Base-by-base conservation (phyloP, 495 filamentous ascomycete species). In the Hyaloscypha finlandica region DNA sequence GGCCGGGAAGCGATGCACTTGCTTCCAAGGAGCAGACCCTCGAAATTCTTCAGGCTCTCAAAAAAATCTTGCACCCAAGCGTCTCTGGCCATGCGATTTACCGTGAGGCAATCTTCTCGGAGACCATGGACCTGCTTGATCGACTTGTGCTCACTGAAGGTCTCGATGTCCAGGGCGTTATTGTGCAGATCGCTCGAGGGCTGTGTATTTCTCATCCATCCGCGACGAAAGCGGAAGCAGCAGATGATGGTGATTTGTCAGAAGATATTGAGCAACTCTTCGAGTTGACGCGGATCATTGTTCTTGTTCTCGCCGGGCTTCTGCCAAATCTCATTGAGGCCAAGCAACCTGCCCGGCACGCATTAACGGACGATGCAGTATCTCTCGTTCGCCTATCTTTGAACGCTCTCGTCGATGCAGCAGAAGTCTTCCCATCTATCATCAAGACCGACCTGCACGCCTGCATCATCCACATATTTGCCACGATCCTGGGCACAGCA, bases 191-290 rank as follows among this genome's bases (percentile, higher is more conserved):
- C 65, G 93, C 93, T 8, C 84, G 92, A 48, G 94, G 92, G 66
- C 79, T 99, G 20, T 97, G 94, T 59, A 80, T 97, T 6, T 88
- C 90, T 57, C 95, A 99, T 73, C 95, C 94, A 4, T 93, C 93
- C 1, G 94, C 96, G 2, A 81, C 85, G 53, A 91, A 90, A 73
- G 84, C 84, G 52, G 83, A 89, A 25, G 85, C 87, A 66, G 76
- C 84, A 19, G 86, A 90, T 6, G 83, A 82, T 58, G 86, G 93
- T 56, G 89, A 95, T 70, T 81, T 98, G 11, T 94, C 92, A 0
- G 95, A 98, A 74, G 95, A 98, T 70, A 96, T 99, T 61, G 96
- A 99, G 73, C 95, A 99, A 78, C 84, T 99, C 0, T 99, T 99
- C 73, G 95, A 99, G 76, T 80, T 98, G 53, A 98, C 96, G 0